A percentile compares a stretch with the other conserved stretches of the same genome.
These are phyloP conservation scores for Lactarius deliciosus DNA, from an alignment of 768 basidiomycete genomes.

Conservation along the genomic window DNA sequence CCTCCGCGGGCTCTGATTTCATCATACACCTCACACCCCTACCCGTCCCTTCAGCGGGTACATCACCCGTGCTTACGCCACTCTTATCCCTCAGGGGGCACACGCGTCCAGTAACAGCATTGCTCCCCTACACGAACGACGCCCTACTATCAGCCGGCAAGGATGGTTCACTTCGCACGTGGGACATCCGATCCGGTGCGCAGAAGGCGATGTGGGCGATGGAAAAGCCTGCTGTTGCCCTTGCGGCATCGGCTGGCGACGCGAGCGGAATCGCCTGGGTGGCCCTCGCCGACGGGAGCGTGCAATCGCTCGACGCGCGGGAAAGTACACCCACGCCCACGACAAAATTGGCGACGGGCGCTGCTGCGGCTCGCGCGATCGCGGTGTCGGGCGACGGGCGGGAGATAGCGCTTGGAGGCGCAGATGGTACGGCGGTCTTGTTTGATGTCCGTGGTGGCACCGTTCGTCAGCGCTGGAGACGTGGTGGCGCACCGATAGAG, in stretches of 20 bases:
- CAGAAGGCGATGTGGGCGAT: constrained; percentile 19
- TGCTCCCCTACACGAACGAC: constrained; percentile 15
- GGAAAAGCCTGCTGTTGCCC: constrained; percentile 15
- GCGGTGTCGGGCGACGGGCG: constrained; percentile 13
- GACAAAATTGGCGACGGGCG: constrained; percentile 14
- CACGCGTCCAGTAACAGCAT: constrained; percentile 20
- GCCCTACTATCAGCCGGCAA: constrained; percentile 23
- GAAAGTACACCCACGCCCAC: neutral
- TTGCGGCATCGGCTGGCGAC: neutral
- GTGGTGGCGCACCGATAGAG: constrained; percentile 19
- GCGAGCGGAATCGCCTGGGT: constrained; percentile 6
- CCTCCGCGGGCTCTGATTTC: constrained; percentile 29
- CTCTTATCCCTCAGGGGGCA: constrained; percentile 23
- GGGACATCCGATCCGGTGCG: constrained; percentile 24
- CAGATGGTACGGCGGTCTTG: constrained; percentile 18
- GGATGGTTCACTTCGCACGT: constrained; percentile 28
- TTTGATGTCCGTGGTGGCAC: constrained; percentile 20
- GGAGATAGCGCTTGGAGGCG: constrained; percentile 22
- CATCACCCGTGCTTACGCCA: constrained; percentile 16
- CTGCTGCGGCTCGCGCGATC: constrained; percentile 18
- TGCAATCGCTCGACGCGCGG: constrained; percentile 23
- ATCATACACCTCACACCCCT: constrained; percentile 25
- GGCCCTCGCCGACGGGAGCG: constrained; percentile 23
- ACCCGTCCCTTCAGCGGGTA: neutral
- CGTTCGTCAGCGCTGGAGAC: constrained; percentile 24